These are phyloP conservation scores for Tulasnella sp. DNA, from an alignment of 768 basidiomycete genomes.

Conservation along the genomic window DNA sequence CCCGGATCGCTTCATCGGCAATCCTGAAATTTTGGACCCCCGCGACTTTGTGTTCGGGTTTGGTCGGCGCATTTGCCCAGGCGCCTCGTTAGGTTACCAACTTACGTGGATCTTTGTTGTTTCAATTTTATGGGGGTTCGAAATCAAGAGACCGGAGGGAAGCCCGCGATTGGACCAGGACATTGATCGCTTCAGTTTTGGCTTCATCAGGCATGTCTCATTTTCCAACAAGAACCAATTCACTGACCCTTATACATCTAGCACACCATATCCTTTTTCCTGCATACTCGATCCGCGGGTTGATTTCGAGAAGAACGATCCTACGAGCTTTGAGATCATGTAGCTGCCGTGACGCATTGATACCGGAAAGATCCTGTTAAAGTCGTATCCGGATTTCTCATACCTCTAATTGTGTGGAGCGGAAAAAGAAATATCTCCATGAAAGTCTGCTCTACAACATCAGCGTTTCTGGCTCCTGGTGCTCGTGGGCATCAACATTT, in stretches of 20 bases:
- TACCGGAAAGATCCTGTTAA: not conserved
- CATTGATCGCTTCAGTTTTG: not conserved
- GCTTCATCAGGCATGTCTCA: not conserved
- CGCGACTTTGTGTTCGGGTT: not conserved
- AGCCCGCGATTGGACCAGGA: not conserved
- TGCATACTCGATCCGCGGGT: not conserved
- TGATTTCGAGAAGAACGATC: not conserved
- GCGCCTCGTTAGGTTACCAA: not conserved
- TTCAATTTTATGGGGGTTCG: not conserved
- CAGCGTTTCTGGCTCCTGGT: no score
- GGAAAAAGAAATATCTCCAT: no score
- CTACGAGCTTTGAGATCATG: no score
- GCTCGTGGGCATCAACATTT: no score
- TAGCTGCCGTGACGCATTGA: no score
- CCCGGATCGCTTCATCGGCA: not conserved
- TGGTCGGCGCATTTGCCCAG: slow-evolving; percentile 12
- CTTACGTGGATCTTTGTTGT: not conserved
- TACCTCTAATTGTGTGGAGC: no score
- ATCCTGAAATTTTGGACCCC: not conserved
- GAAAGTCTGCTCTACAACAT: no score
- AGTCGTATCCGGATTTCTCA: no score
- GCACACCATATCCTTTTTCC: not conserved
- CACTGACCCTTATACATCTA: not conserved
- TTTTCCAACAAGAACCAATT: not conserved
- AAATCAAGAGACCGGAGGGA: not conserved